Percentiles rank a stretch among this genome's conserved stretches.
Evolutionary conservation across 345 rosid genomes (phyloP).

Genomic region (Populus davidiana): DNA sequence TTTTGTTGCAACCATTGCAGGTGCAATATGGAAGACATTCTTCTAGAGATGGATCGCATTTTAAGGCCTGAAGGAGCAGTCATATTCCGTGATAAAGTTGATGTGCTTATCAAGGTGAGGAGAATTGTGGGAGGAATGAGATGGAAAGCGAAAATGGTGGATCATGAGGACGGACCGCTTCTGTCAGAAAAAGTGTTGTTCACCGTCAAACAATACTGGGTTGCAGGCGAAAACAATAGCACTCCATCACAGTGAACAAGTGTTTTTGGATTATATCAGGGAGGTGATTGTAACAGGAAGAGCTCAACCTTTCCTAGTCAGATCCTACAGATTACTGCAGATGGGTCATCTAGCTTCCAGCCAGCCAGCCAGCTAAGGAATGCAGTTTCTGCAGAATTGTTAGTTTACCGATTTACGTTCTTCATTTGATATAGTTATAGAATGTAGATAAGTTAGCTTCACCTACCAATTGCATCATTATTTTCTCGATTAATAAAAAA

Average conservation of each 20-base stretch:
- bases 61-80: constrained; percentile 36
- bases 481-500: not conserved
- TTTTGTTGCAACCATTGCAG: not conserved
- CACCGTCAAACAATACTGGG: constrained; percentile 36
- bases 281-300: not conserved
- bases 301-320: not conserved
- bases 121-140: constrained; percentile 27
- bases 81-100: constrained; percentile 28
- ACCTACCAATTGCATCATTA: not conserved
- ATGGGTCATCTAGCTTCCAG: not conserved
- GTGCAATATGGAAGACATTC: constrained; percentile 32
- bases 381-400: constrained; percentile 8
- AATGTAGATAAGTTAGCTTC: constrained; percentile 1
- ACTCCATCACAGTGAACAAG: constrained; percentile 18
- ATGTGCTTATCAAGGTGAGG: constrained; percentile 24
- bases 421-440: not conserved
- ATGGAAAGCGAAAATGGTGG: constrained; percentile 32
- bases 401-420: not conserved
- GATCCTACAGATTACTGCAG: not conserved
- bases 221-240: constrained; percentile 22
- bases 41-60: constrained; percentile 33
- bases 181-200: constrained; percentile 28
- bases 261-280: not conserved
- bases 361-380: not conserved
- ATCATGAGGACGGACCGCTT: constrained; percentile 36